A percentile compares a stretch with the other conserved stretches of the same genome.
These are phyloP conservation scores for Entamoeba histolytica DNA, from an alignment of 208 protist species.

Conservation along the genomic window DNA sequence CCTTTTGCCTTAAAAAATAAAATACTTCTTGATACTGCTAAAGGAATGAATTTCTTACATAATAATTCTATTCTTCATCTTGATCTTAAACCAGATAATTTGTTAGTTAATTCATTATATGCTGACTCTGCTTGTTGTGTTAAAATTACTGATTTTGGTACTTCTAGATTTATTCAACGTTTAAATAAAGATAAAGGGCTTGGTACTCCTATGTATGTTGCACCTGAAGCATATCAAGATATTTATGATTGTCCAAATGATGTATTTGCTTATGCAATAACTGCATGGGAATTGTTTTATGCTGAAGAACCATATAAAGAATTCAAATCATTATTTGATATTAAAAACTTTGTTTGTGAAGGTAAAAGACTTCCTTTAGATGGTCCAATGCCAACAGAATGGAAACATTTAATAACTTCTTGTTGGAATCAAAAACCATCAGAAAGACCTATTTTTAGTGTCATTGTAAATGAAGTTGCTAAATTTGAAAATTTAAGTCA, in stretches of 20 bases:
- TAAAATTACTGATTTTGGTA: not conserved
- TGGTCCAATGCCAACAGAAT: not conserved
- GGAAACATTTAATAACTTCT: not conserved
- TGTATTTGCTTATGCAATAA: not conserved
- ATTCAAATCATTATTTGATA: not conserved
- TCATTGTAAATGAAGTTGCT: not conserved
- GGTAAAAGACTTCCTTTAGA: not conserved
- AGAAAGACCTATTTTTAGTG: not conserved
- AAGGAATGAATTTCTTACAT: not conserved
- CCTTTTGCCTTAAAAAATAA: not conserved
- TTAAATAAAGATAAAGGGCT: not conserved
- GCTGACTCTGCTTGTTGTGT: not conserved
- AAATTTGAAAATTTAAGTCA: not conserved
- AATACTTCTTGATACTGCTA: not conserved
- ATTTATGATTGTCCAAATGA: not conserved
- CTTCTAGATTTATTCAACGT: not conserved
- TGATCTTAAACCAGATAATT: not conserved
- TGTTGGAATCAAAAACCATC: not conserved
- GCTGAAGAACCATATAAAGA: not conserved
- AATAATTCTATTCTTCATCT: not conserved
- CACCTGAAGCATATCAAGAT: not conserved
- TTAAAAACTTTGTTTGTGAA: not conserved
- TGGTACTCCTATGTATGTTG: not conserved
- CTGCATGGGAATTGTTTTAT: not conserved
- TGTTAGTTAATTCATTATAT: not conserved